A percentile compares a stretch with the other conserved stretches of the same genome.
Conservation (phyloP, 2,329 filamentous ascomycete genomes). For the Fonsecaea pugnacius region DNA sequence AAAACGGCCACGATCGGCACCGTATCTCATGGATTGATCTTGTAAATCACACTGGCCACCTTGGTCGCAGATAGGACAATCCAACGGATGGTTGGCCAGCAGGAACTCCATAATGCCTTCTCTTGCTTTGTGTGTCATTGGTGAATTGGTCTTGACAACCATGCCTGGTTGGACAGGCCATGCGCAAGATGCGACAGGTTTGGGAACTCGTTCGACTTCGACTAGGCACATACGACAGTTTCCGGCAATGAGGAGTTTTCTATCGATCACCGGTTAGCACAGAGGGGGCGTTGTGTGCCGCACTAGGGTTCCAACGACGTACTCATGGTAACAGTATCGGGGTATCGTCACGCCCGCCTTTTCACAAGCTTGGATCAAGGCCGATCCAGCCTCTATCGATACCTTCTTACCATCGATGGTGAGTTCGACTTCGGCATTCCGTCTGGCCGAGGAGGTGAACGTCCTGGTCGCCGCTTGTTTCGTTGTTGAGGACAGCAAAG, state of each 20-base stretch:
- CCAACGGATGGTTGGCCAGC: constrained; percentile 91
- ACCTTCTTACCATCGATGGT: constrained; percentile 99
- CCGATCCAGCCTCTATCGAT: constrained; percentile 95
- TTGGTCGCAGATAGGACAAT: constrained; percentile 98
- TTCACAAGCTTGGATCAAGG: constrained; percentile 98
- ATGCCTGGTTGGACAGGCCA: constrained; percentile 99
- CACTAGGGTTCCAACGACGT: constrained; percentile 48
- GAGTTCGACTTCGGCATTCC: constrained; percentile 91
- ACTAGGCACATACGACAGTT: constrained; percentile 99
- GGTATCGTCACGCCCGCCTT: constrained; percentile 91
- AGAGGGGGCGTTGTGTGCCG: background rate
- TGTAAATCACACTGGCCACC: constrained; percentile 99
- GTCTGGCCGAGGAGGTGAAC: constrained; percentile 78
- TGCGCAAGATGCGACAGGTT: constrained; percentile 96
- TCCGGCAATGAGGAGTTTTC: constrained; percentile 97
- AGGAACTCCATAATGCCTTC: constrained; percentile 99
- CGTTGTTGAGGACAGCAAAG: constrained; percentile 47
- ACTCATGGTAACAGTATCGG: constrained; percentile 99
- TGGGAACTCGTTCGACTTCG: constrained; percentile 93
- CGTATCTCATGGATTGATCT: constrained; percentile 99
- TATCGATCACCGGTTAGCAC: constrained; percentile 44
- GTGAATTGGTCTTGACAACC: constrained; percentile 98
- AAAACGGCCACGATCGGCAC: constrained; percentile 92
- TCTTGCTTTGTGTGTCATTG: constrained; percentile 93
- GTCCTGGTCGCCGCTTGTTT: constrained; percentile 67